These are phyloP conservation scores for Penicillium canariense DNA, from an alignment of 495 filamentous ascomycete genomes.

Conservation along the genomic window DNA sequence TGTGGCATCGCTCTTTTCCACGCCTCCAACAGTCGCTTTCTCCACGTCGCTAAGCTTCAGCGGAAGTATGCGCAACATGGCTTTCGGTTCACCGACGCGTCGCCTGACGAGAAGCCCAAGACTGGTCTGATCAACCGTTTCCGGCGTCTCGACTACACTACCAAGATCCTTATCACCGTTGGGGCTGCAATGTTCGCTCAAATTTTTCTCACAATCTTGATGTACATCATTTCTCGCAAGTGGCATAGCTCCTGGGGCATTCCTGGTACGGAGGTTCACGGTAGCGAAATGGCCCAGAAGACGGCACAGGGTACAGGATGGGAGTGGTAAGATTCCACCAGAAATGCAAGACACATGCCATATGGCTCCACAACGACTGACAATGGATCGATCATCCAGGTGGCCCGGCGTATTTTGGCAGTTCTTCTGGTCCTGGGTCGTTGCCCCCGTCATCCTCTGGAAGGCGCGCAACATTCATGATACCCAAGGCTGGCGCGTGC, in stretches of 20 bases:
- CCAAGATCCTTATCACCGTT: conserved; percentile 27
- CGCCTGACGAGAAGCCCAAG: conserved; percentile 8
- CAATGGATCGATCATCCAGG: conserved; percentile 21
- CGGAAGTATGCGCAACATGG: conserved; percentile 29
- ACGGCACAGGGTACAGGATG: conserved; percentile 50
- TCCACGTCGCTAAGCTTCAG: conserved; percentile 55
- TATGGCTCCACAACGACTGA: conserved; percentile 9
- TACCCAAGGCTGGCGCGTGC: conserved; percentile 65
- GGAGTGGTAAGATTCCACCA: conserved; percentile 54
- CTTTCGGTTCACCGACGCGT: neutral
- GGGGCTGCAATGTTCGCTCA: conserved; percentile 24
- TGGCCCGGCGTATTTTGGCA: conserved; percentile 63
- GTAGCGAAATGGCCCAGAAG: conserved; percentile 37
- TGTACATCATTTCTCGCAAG: conserved; percentile 64
- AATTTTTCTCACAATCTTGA: conserved; percentile 32
- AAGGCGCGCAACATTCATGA: conserved; percentile 55
- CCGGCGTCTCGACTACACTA: conserved; percentile 28
- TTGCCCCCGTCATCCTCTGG: conserved; percentile 48
- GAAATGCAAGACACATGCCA: too few species aligned
- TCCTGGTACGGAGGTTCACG: conserved; percentile 40
- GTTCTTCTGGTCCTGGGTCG: conserved; percentile 61
- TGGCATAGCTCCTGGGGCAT: conserved; percentile 61
- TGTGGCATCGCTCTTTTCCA: conserved; percentile 71
- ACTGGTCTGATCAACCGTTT: conserved; percentile 27
- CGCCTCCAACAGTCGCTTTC: conserved; percentile 62